Evolutionary conservation across 2,329 filamentous ascomycete genomes (phyloP).

Genomic region (Zymoseptoria tritici): DNA sequence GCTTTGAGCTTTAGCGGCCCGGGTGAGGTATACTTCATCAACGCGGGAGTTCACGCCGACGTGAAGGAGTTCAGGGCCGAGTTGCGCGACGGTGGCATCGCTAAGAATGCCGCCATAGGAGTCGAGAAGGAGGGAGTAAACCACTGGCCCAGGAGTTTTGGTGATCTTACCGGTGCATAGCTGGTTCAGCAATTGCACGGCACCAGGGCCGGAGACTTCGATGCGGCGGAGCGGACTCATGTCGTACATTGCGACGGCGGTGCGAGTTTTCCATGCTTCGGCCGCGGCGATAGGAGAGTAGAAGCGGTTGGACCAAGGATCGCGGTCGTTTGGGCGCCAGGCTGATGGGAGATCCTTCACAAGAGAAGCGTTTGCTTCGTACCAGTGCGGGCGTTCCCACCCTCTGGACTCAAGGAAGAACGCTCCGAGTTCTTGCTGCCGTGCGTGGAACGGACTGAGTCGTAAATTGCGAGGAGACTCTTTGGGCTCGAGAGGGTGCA

Average conservation of each 20-base stretch:
- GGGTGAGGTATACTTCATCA: constrained; percentile 48
- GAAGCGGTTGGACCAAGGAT: constrained; percentile 51
- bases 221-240: constrained; percentile 54
- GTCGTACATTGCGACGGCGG: constrained; percentile 55
- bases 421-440: constrained; percentile 49
- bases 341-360: constrained; percentile 44
- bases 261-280: constrained; percentile 59
- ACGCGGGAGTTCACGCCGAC: constrained; percentile 50
- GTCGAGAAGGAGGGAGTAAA: constrained; percentile 52
- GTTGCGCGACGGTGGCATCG: constrained; percentile 50
- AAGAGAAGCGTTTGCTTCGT: constrained; percentile 48
- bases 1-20: constrained; percentile 46
- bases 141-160: constrained; percentile 43
- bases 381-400: constrained; percentile 60
- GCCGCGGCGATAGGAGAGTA: constrained; percentile 53
- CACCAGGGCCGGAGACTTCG: constrained; percentile 52
- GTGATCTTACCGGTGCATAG: constrained; percentile 46
- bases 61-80: constrained; percentile 46
- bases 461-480: constrained; percentile 53
- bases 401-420: constrained; percentile 53
- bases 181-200: constrained; percentile 47
- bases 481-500: constrained; percentile 53
- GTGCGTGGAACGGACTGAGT: constrained; percentile 50
- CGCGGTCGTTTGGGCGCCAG: constrained; percentile 50
- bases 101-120: constrained; percentile 47